Base-by-base conservation (phyloP, 208 protist species). In the Leishmania martiniquensis region DNA sequence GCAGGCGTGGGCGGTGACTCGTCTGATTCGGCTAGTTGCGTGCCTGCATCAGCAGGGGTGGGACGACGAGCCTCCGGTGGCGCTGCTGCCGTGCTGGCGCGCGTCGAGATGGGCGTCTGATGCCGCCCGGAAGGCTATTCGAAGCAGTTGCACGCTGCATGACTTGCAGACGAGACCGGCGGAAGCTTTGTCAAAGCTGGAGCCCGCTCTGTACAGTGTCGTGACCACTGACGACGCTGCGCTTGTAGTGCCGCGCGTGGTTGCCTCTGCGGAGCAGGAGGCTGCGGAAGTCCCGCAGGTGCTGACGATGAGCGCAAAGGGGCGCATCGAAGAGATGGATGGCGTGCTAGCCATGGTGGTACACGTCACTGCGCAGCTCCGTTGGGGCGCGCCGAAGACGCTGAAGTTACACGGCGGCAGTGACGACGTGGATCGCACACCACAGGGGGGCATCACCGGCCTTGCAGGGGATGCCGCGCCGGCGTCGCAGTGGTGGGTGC, bases 31-130 rank as follows among this genome's bases (percentile, higher is more conserved):
- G 34, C 83, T 97, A 4, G 42, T 76, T 13, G 88, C 92, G 39
- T 91, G 84, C 42, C 66, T 96, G 47, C 80, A 86, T 12, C 92
- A 89, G 54, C 87, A 86, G 68, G 71, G 80, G 20, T 97, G 94
- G 94, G 82, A 78, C 29, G 81, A 80, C 73, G 89, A 92, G 39
- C 49, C 76, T 47, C 34, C 82, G 51, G 57, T 90, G 34, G 45
- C 79, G 78, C 91, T 94, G 80, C 80, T 96, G n/a, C 84, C 91
- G 44, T 79, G 75, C 70, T 84, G 80, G 80, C 80, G 80, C 15
- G 17, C 75, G 1, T 22, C 68, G 34, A 39, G 51, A 5, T 80
- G 59, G 68, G 25, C 75, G 6, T 66, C 69, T 0, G 44, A 51
- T 32, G 42, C 34, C 0, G 75, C 70, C n/a, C 75, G 62, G 12